A percentile compares a stretch with the other conserved stretches of the same genome.
Conservation (phyloP, 2,329 filamentous ascomycete species). For the Fusarium sarcochroum region DNA sequence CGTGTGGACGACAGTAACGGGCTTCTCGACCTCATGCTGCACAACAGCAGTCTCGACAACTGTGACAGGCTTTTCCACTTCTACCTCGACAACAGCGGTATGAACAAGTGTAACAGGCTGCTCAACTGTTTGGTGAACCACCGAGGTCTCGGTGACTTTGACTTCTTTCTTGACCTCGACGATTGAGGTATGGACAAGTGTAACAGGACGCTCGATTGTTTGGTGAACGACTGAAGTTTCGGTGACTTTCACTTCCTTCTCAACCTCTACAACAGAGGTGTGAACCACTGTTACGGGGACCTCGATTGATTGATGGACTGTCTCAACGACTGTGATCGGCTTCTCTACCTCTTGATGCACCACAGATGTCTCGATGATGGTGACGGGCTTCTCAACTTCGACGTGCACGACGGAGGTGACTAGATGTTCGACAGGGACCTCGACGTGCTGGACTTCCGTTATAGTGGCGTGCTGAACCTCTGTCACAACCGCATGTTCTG, state of each 20-base stretch:
- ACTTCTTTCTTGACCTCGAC: conserved; percentile 13
- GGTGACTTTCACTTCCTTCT: conserved; percentile 17
- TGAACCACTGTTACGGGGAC: conserved; percentile 17
- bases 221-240: conserved; percentile 27
- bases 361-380: conserved; percentile 24
- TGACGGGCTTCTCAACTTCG: conserved; percentile 26
- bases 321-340: conserved; percentile 17
- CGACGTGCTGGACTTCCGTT: conserved; percentile 2
- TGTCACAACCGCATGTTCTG: conserved; percentile 12
- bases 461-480: conserved; percentile 17
- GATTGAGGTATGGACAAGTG: conserved; percentile 22
- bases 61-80: conserved; percentile 2
- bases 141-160: conserved; percentile 1
- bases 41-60: neutral
- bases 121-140: conserved; percentile 4
- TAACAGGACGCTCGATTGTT: conserved; percentile 15
- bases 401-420: conserved; percentile 13
- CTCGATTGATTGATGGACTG: conserved; percentile 18
- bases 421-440: conserved; percentile 1
- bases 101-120: conserved; percentile 19
- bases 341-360: conserved; percentile 28
- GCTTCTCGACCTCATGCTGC: conserved; percentile 16
- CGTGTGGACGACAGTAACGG: conserved; percentile 26
- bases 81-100: neutral
- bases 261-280: conserved; percentile 16